A percentile compares a stretch with the other conserved stretches of the same genome.
Conservation (phyloP, 495 filamentous ascomycete genomes). For the Beverwykella pulmonaria region DNA sequence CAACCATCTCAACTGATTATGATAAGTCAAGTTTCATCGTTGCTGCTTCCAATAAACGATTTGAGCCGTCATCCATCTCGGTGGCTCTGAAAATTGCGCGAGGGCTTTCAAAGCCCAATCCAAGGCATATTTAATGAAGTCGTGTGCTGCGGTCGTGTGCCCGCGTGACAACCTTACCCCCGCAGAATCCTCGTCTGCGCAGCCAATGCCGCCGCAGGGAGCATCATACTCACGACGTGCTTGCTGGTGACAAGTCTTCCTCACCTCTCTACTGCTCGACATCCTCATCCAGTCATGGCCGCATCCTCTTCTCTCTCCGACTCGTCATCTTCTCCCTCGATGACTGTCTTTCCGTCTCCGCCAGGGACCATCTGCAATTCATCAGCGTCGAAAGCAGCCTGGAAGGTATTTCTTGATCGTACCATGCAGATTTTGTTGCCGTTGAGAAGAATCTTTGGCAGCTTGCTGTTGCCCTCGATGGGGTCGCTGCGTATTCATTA, state of each 20-base stretch:
- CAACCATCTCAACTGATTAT: no score
- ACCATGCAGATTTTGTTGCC: conserved; percentile 99
- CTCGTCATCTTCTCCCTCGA: conserved; percentile 1
- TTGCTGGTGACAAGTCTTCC: background rate
- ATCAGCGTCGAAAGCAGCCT: background rate
- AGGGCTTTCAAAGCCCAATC: no score
- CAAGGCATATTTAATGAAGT: no score
- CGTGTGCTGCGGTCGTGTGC: background rate
- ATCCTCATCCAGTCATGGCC: background rate
- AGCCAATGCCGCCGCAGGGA: background rate
- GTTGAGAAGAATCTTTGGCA: conserved; percentile 93
- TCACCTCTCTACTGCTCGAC: background rate
- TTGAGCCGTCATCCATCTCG: no score
- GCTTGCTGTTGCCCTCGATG: conserved; percentile 78
- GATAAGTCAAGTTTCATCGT: no score
- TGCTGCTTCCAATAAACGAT: no score
- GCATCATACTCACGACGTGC: background rate
- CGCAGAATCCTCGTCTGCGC: background rate
- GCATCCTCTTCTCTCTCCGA: background rate
- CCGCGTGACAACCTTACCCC: background rate
- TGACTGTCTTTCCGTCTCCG: conserved; percentile 61
- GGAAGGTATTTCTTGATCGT: background rate
- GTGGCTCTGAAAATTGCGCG: no score
- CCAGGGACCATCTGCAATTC: conserved; percentile 75
- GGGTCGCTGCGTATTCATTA: conserved; percentile 69